A percentile compares a stretch with the other conserved stretches of the same genome.
phyloP scores from a whole-genome alignment of 2,329 filamentous ascomycete species.

The Pezicula radicicola region DNA sequence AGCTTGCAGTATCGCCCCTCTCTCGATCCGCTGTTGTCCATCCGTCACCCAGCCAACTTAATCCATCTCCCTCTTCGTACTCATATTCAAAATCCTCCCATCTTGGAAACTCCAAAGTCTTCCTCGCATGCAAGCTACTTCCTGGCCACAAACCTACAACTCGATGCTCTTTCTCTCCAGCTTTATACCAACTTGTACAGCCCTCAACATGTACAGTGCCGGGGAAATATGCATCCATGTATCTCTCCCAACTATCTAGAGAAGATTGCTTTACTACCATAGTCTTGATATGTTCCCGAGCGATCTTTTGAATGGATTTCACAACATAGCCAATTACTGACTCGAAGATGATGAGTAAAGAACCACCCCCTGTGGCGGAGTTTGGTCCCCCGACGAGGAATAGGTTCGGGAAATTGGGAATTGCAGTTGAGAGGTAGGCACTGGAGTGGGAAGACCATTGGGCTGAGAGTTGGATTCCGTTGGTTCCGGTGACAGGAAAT shows the following conservation, averaged over 20 bases:
- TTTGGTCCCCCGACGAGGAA: constrained; percentile 3
- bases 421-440: constrained; percentile 1
- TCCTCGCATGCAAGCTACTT: constrained; percentile 57
- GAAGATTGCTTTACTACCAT: constrained; percentile 41
- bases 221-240: constrained; percentile 50
- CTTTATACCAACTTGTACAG: constrained; percentile 69
- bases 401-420: constrained; percentile 3
- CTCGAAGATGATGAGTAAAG: constrained; percentile 61
- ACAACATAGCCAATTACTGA: constrained; percentile 64
- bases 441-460: constrained; percentile 20
- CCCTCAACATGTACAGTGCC: constrained; percentile 54
- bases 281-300: constrained; percentile 44
- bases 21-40: constrained; percentile 1
- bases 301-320: constrained; percentile 49
- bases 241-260: constrained; percentile 57
- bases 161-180: constrained; percentile 36
- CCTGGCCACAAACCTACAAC: constrained; percentile 46
- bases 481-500: constrained; percentile 12
- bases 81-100: constrained; percentile 54
- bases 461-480: constrained; percentile 1
- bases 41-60: constrained; percentile 1
- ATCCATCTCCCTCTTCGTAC: not conserved
- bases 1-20: not conserved
- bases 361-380: constrained; percentile 26
- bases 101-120: constrained; percentile 47